Base-by-base conservation (phyloP, 1,139 yeast species). In the Blastobotrys malaysiensis region DNA sequence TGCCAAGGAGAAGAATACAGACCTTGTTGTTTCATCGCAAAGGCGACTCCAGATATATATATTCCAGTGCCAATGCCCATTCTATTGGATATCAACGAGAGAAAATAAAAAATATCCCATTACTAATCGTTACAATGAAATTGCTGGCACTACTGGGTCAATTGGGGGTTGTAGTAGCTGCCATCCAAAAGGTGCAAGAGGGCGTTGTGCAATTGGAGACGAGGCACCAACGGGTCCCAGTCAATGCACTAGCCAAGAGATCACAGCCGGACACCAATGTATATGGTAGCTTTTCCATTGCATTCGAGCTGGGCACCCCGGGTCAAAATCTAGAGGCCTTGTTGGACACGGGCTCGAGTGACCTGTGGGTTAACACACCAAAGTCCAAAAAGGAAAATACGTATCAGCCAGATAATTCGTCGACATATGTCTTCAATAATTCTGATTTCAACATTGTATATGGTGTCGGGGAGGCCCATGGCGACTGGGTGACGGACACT, bases 401-500 rank as follows among this genome's bases (percentile, higher is more conserved):
- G 36, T 66, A 53, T 53, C 58, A 59, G 53, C 57, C 65, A 1
- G 45, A 53, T 16, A 48, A 59, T 13, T 65, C 69, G 4, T 56
- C 65, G 5, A 56, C 64, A 4, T 64, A 57, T 50, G 55, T 56
- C 13, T 53, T 36, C 48, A 54, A 58, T 49, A 55, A 55, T 24
- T 51, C 60, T 16, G 57, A 55, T 16, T 61, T 65, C 49, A 54
- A 53, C 24, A 65, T 66, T 49, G 39, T 53, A 21, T 66, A 66
- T 48, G 67, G 67, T 5, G 57, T 62, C 0, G 69, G 69, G 2
- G 57, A 63, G 9, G 65, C 64, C 1, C 50, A 54, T 18, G 85
- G 85, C 9, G 60, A 71, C 52, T 79, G 82, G 79, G 81, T 77
- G 5, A 59, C 67, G 46, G 84, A 80, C 59, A 65, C 67, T 26